These are phyloP conservation scores for Chalciporus sp. DNA, from an alignment of 1,284 basidiomycete genomes.

Conservation along the genomic window DNA sequence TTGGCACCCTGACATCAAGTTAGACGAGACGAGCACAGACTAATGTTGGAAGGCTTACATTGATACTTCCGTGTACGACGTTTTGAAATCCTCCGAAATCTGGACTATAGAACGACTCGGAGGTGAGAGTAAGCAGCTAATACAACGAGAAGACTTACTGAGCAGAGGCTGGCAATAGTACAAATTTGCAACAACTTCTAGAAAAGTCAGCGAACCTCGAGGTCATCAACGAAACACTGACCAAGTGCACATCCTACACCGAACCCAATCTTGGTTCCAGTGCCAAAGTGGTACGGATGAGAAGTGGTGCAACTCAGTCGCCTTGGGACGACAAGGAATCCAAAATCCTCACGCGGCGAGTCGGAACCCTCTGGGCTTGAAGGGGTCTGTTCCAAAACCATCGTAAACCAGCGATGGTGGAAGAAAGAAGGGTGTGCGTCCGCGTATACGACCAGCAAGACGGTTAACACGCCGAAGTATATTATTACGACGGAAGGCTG, in stretches of 20 bases:
- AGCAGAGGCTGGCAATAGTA: slow-evolving; percentile 77
- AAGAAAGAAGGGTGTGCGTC: neutral
- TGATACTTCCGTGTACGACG: slow-evolving; percentile 61
- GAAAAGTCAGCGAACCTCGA: slow-evolving; percentile 5
- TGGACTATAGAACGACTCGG: slow-evolving; percentile 43
- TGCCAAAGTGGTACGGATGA: slow-evolving; percentile 18
- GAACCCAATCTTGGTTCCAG: slow-evolving; percentile 18
- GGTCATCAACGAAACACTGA: slow-evolving; percentile 4
- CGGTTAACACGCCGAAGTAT: slow-evolving; percentile 9
- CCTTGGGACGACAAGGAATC: slow-evolving; percentile 18
- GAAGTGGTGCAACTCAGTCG: slow-evolving; percentile 15
- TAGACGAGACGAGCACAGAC: neutral
- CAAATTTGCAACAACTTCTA: slow-evolving; percentile 60
- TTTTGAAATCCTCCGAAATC: slow-evolving; percentile 54
- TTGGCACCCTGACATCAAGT: slow-evolving; percentile 43
- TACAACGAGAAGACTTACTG: slow-evolving; percentile 41
- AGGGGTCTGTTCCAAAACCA: slow-evolving; percentile 18
- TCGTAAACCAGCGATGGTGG: slow-evolving; percentile 8
- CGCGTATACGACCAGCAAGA: neutral
- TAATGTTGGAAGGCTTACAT: slow-evolving; percentile 31
- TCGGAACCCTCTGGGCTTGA: neutral
- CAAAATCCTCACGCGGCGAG: slow-evolving; percentile 19
- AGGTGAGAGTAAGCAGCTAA: neutral
- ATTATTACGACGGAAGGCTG: slow-evolving; percentile 12
- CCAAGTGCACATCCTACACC: slow-evolving; percentile 20